Evolutionary conservation across 2,329 filamentous ascomycete genomes (phyloP).

Genomic region (Nemania serpens): DNA sequence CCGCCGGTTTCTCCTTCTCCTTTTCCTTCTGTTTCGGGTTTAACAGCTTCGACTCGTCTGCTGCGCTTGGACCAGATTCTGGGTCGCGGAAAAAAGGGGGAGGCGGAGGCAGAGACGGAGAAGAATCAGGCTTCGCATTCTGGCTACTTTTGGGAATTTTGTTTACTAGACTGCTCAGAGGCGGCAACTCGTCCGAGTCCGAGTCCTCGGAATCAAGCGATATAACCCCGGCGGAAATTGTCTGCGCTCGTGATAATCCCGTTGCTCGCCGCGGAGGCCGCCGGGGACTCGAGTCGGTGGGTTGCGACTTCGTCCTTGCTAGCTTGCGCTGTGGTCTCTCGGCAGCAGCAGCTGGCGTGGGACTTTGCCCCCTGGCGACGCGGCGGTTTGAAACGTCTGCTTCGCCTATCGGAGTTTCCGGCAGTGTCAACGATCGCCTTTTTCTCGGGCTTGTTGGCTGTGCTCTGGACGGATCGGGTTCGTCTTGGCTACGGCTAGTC

Average conservation of each 20-base stretch:
- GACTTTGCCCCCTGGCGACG: constrained; percentile 6
- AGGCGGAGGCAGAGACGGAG: not conserved
- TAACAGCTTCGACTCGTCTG: no score
- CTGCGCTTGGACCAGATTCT: no score
- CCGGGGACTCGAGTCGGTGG: constrained; percentile 20
- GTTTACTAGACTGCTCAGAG: constrained; percentile 30
- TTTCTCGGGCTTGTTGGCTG: constrained; percentile 23
- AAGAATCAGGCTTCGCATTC: not conserved
- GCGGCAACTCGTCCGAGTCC: constrained; percentile 35
- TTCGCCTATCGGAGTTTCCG: constrained; percentile 4
- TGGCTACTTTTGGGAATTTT: constrained; percentile 1
- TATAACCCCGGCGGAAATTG: constrained; percentile 28
- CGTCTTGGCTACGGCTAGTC: not conserved
- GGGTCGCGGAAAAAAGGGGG: not conserved
- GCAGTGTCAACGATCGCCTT: constrained; percentile 28
- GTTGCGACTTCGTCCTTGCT: constrained; percentile 39
- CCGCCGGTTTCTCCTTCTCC: not conserved
- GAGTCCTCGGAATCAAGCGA: constrained; percentile 27
- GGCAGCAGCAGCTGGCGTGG: constrained; percentile 21
- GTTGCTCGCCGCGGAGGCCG: constrained; percentile 7
- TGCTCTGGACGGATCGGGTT: constrained; percentile 5
- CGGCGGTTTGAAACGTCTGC: not conserved
- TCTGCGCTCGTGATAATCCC: constrained; percentile 31
- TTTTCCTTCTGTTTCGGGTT: no score
- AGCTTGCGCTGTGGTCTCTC: constrained; percentile 34